Evolutionary conservation across 345 rosid genomes (phyloP), one percentile per base, ranked within the genome.

Genomic region (Toxicodendron radicans): DNA sequence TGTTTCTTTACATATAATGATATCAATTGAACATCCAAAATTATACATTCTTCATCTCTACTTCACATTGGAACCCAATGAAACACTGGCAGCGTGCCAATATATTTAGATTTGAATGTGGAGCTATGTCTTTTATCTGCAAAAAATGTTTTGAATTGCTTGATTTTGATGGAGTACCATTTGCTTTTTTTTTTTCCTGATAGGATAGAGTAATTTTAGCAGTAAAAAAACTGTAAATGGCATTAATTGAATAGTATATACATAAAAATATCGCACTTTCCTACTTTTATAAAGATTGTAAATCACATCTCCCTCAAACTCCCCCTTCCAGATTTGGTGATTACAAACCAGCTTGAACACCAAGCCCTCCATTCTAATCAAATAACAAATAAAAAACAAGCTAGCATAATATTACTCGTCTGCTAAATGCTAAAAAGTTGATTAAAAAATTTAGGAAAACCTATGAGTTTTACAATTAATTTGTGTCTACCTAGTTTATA

Each of bases 381-480:
- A 72, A 73, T 30, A 73, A 71, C 56, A 73, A 72, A 78, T 60
- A 38, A 59, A 72, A 68, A 80, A 66, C 78, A 68, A 75, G 6
- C 80, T 73, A 72, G 33, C 80, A 74, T 72, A 75, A 67, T 60
- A 62, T 33, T 70, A 45, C 66, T 72, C 35, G 38, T 66, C 49
- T 48, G 18, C 67, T 60, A 64, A 32, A 74, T 6, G 30, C 72
- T 70, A 51, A 53, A 0, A 68, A 51, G 35, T 58, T 38, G 75
- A 38, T 3, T 38, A 41, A 48, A 10, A 23, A 48, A 52, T 18
- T 30, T 18, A 38, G n/a, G 45, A 32, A 62, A 58, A 62, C 79
- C 76, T 80, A 76, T 74, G 68, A 73, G 74, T 76, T 82, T 71
- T 78, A 78, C 81, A 73, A 53, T 62, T 76, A 65, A 72, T 70